Evolutionary conservation across 345 rosid genomes (phyloP), one percentile per base, ranked within the genome.

Genomic region (Gossypium anomalum): DNA sequence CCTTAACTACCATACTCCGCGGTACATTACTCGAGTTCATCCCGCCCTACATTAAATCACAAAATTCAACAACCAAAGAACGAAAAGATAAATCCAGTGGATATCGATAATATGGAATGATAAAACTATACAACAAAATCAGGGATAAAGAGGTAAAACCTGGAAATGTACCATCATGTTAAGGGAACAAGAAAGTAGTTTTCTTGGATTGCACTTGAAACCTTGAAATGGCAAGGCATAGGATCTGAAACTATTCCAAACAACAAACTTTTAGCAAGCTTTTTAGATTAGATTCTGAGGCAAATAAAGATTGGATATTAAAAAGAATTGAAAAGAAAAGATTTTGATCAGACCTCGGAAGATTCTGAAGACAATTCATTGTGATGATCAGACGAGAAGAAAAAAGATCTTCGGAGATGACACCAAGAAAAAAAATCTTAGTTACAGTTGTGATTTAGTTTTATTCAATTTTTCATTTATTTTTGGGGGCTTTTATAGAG

Each of bases 331-430:
- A 7, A 3, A 70, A 52, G 56, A 44, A 29, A 23, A 6, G 3
- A 53, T 22, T 63, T 12, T 17, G 45, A 75, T 23, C 59, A n/a
- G n/a, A 91, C 97, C 90, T 87, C 23, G 87, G 76, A 49, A 88
- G 92, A 83, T 78, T 80, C 62, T 87, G 92, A 66, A 88, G 91
- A 70, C 89, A 86, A 70, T 86, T 86, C 98, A 89, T 89, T 74
- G 20, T 62, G 76, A 58, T 56, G 74, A 62, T 67, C 66, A 51
- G 45, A 69, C 15, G 61, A 73, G 76, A 73, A 13, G 17, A 22
- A 72, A 38, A 60, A 47, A 58, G 2, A 58, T 48, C 56, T 34
- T 72, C 9, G 55, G n/a, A 44, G 67, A 58, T 51, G 25, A 51
- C 22, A 34, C 1, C 38, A 34, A 17, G 44, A 51, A 51, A 67